Evolutionary conservation across 441 rosid species (phyloP).

Genomic region (Erodium texanum): DNA sequence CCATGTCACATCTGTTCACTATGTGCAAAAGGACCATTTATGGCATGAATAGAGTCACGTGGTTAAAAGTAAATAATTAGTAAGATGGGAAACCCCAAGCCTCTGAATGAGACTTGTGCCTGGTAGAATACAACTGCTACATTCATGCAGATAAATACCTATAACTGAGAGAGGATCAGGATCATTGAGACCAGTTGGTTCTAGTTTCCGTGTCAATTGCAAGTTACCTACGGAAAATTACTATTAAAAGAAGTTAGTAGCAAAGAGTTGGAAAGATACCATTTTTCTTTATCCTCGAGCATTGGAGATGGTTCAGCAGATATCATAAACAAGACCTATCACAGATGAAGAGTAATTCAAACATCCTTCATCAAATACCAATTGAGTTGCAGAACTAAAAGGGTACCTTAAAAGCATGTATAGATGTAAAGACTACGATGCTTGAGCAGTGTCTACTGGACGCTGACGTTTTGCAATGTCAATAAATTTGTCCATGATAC

Average conservation of each 20-base stretch:
- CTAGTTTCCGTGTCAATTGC: conserved; percentile 9
- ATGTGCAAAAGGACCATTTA: neutral
- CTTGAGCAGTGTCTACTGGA: neutral
- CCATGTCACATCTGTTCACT: neutral
- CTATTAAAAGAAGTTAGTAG: conserved; percentile 5
- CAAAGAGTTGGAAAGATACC: conserved; percentile 45
- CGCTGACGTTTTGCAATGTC: neutral
- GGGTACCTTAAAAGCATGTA: neutral
- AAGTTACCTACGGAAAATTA: conserved; percentile 11
- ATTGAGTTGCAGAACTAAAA: conserved; percentile 4
- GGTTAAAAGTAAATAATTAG: neutral
- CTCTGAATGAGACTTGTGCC: neutral
- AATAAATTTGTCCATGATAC: neutral
- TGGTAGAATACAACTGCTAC: neutral
- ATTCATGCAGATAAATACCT: neutral
- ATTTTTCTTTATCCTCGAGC: conserved; percentile 99
- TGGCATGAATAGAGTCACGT: neutral
- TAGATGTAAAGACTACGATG: neutral
- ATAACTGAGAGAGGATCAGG: conserved; percentile 5
- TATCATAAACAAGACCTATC: conserved; percentile 96
- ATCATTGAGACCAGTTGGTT: conserved; percentile 5
- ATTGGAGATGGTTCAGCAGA: conserved; percentile 99
- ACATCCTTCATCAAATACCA: neutral
- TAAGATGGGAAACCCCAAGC: neutral
- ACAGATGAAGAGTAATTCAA: conserved; percentile 26